A percentile compares a stretch with the other conserved stretches of the same genome.
Conservation (phyloP, 2,329 filamentous ascomycete genomes). For the Hypoxylon sp. region DNA sequence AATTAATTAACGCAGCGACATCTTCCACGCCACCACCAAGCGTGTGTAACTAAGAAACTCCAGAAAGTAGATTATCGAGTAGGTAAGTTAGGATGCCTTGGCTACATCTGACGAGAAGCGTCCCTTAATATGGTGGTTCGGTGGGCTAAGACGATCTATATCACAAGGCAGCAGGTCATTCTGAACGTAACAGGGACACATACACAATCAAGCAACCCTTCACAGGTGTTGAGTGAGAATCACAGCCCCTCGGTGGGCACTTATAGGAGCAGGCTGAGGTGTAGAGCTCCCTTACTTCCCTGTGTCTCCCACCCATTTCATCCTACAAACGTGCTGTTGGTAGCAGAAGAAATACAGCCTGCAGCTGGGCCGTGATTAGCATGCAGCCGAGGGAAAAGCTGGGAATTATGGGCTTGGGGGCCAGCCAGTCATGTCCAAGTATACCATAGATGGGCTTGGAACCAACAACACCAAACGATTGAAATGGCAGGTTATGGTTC, state of each 20-base stretch:
- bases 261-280: conserved; percentile 1
- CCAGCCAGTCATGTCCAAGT: conserved; percentile 17
- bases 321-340: conserved; percentile 20
- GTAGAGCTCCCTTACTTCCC: conserved; percentile 15
- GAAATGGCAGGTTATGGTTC: neutral
- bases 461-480: neutral
- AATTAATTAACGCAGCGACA: conserved; percentile 3
- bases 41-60: neutral
- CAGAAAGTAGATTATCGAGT: neutral
- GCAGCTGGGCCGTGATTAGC: conserved; percentile 9
- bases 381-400: neutral
- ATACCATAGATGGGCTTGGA: neutral
- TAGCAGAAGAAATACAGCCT: conserved; percentile 16
- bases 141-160: neutral
- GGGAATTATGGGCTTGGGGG: neutral
- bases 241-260: conserved; percentile 3
- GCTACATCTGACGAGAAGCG: neutral
- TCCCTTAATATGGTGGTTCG: neutral
- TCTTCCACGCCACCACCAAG: conserved; percentile 2
- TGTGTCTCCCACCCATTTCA: neutral
- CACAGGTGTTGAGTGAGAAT: neutral
- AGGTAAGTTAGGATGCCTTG: neutral
- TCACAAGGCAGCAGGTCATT: neutral
- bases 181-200: neutral
- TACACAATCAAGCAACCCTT: neutral